Evolutionary conservation across 192 early-diverging fungal genomes (phyloP).

Genomic region (Dimargaris xerosporica): DNA sequence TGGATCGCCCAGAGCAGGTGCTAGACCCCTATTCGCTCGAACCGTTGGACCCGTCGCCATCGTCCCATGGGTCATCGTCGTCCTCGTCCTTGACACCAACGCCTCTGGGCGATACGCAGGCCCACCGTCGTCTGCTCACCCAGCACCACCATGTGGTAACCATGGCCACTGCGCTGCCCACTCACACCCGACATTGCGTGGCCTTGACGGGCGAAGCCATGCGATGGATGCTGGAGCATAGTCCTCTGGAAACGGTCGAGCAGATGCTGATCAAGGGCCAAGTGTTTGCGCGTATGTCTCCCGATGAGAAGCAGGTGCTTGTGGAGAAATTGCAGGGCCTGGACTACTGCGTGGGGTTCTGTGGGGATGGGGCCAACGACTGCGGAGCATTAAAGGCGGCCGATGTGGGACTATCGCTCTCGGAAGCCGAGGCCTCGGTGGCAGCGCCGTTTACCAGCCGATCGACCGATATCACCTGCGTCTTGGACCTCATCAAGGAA

Average conservation of each 20-base stretch:
- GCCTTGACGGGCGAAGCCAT: slow-evolving; percentile 96
- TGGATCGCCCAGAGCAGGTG: slow-evolving; percentile 30
- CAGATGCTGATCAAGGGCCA: slow-evolving; percentile 81
- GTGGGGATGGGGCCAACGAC: slow-evolving; percentile 99
- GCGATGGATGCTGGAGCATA: slow-evolving; percentile 80
- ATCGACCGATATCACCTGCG: slow-evolving; percentile 80
- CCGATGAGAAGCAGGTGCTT: slow-evolving; percentile 92
- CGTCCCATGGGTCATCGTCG: slow-evolving; percentile 18
- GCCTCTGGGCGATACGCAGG: slow-evolving; percentile 12
- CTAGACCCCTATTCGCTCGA: slow-evolving; percentile 41
- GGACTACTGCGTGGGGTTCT: slow-evolving; percentile 91
- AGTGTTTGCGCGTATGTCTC: slow-evolving; percentile 96
- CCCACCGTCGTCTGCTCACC: slow-evolving; percentile 16
- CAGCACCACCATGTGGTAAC: slow-evolving; percentile 26
- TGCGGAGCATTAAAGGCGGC: slow-evolving; percentile 91
- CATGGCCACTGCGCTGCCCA: slow-evolving; percentile 19
- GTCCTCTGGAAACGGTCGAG: slow-evolving; percentile 34
- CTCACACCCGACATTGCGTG: slow-evolving; percentile 49
- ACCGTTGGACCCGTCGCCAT: slow-evolving; percentile 19
- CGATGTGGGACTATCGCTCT: slow-evolving; percentile 90
- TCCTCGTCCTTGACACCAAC: slow-evolving; percentile 13
- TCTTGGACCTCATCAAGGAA: slow-evolving; percentile 82
- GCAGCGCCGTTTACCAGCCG: slow-evolving; percentile 95
- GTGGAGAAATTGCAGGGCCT: slow-evolving; percentile 79
- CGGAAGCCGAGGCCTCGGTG: slow-evolving; percentile 94